Evolutionary conservation across 2,329 filamentous ascomycete species (phyloP), one percentile per base, ranked within the genome.

Genomic region (Esteya vermicola): DNA sequence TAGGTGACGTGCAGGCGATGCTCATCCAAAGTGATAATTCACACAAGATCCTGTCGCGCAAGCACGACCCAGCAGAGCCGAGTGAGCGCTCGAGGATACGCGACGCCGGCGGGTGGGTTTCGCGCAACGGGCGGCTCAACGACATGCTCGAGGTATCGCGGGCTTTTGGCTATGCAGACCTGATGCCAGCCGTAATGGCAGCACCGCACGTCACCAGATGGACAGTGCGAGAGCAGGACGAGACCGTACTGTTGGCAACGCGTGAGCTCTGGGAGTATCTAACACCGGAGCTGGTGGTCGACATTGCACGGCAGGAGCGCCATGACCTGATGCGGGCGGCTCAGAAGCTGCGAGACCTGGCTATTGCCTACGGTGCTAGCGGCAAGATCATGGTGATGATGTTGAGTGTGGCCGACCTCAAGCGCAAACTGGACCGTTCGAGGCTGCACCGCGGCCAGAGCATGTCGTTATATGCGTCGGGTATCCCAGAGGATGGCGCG

Each of bases 301-400:
- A 98, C 56, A 79, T 96, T 40, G 86, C 85, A 16, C 74, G 88
- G 45, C 81, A 81, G 20, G 89, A 94, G 58, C 78, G 86, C 7
- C 73, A 75, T 34, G 89, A 98, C 56, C 68, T 95, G 33, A 98
- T 98, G 91, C 75, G 85, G 40, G 91, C 89, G 14, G 82, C 91
- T 4, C 89, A 96, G 57, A 94, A 93, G 61, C 71, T 98, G 25
- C 78, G 91, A 43, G 91, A 98, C 62, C 67, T 96, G 40, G 91
- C 91, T 32, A 94, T 98, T 55, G 85, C 89, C 1, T 96, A 95
- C 56, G 91, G 91, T 39, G 85, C 89, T 12, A 88, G 79, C 2
- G 81, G 81, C 54, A 98, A 98, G 63, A 84, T 96, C 47, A 96
- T 96, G 88, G 85, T 98, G 33, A 96, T 96, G 89, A 85, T 98